Base-by-base conservation (phyloP, 164 flowering plant genomes). In the Hamamelis virginiana region DNA sequence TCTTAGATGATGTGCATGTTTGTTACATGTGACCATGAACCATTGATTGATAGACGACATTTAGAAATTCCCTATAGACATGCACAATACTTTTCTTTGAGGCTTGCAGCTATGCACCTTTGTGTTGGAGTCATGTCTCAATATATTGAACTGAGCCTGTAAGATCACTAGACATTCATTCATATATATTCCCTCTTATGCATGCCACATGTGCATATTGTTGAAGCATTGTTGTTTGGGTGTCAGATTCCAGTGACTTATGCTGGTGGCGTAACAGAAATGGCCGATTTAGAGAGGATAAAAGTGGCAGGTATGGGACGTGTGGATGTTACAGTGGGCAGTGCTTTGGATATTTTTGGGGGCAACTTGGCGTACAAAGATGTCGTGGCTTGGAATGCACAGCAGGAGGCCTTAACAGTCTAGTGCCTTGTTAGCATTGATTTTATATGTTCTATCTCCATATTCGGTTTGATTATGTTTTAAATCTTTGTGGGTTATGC, bases 271-370 rank as follows among this genome's bases (percentile, higher is more conserved):
- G 98, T 91, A 4, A 86, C 91, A 0, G 82, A 76, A 33, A 81
- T 94, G 89, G 85, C 65, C 3, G 98, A 94, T 76, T 75, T 94
- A 67, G 97, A 92, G 78, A 86, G 78, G 77, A 92, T 92, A 70
- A 87, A 88, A 73, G 68, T 66, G 38, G 92, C 97, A 11, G 97
- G 97, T 10, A 74, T 44, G 76, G 94, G 84, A 16, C 78, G 82
- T 16, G 98, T 91, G 48, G 94, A 94, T 82, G 97, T 89, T 16
- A 94, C 97, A 0, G 97, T 94, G 26, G 97, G 98, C 41, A 94
- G 98, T 70, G 96, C 98, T 33, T 72, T 94, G 76, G 97, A 94
- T 75, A 87, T 91, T 33, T 94, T 94, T 69, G 98, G 98, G 1
- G 98, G 97, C 12, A 83, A 84, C 68, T 71, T 94, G 70, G 76